Conservation (phyloP, 768 basidiomycete genomes). For the Tricholoma flavovirens region DNA sequence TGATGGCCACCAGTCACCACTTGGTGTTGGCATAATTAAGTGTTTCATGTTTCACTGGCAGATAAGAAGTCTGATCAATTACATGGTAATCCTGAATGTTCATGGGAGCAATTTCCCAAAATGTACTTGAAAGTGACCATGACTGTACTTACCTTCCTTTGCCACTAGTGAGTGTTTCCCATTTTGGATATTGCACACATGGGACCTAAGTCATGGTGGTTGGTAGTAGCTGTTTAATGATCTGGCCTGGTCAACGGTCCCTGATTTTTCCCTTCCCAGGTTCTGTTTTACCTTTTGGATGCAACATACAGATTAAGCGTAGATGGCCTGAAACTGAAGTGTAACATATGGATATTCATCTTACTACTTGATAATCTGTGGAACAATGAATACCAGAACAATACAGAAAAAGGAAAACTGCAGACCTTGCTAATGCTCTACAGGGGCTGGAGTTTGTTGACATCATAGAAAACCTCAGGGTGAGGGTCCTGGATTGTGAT, state of each 20-base stretch:
- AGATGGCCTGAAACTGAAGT: neutral
- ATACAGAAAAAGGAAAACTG: neutral
- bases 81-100: neutral
- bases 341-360: neutral
- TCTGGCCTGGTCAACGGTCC: neutral
- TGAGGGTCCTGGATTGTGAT: neutral
- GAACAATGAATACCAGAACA: neutral
- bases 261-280: neutral
- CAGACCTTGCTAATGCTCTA: neutral
- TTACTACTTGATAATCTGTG: neutral
- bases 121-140: neutral
- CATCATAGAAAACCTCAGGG: conserved; percentile 5
- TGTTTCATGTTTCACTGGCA: neutral
- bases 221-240: neutral
- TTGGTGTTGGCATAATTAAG: neutral
- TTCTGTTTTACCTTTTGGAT: neutral
- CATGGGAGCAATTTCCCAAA: neutral
- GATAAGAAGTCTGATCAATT: neutral
- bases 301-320: neutral
- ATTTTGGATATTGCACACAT: neutral
- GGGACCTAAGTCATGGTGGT: neutral
- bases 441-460: neutral
- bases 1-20: neutral
- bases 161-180: neutral
- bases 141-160: neutral